These are phyloP conservation scores for Friedmanniomyces endolithicus DNA, from an alignment of 495 filamentous ascomycete genomes.

Conservation along the genomic window DNA sequence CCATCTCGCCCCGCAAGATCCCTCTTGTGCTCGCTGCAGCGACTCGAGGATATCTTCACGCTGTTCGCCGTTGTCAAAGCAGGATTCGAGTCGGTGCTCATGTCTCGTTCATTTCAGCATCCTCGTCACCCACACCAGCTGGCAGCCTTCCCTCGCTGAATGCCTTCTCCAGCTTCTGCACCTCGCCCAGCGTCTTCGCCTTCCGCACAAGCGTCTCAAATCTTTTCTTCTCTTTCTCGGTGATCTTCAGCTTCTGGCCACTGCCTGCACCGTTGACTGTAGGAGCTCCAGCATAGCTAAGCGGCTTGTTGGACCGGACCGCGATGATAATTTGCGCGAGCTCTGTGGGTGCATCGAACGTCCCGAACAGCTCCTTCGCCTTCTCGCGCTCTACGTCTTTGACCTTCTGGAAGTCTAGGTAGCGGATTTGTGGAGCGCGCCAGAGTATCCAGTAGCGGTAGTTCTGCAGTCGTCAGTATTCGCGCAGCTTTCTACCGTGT, in stretches of 20 bases:
- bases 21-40: neutral
- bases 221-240: slow-evolving; percentile 54
- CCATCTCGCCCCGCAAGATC: neutral
- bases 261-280: slow-evolving; percentile 42
- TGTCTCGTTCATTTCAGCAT: slow-evolving; percentile 20
- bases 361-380: slow-evolving; percentile 74
- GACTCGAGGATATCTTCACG: too few relatives aligned
- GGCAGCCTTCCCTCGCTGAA: slow-evolving; percentile 78
- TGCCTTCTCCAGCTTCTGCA: slow-evolving; percentile 55
- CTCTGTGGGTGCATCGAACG: slow-evolving; percentile 56
- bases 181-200: slow-evolving; percentile 63
- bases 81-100: neutral
- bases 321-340: slow-evolving; percentile 47
- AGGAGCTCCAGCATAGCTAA: slow-evolving; percentile 49
- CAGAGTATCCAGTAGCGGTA: slow-evolving; percentile 89
- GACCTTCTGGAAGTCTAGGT: slow-evolving; percentile 88
- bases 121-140: slow-evolving; percentile 33
- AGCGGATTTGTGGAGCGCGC: slow-evolving; percentile 70
- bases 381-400: slow-evolving; percentile 67
- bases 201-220: slow-evolving; percentile 64
- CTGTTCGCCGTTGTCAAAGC: neutral
- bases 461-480: slow-evolving; percentile 41
- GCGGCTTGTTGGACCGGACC: slow-evolving; percentile 8
- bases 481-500: neutral
- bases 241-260: slow-evolving; percentile 51